Evolutionary conservation across 768 basidiomycete genomes (phyloP), one percentile per base, ranked within the genome.

Genomic region (Asterophora lycoperdoides): DNA sequence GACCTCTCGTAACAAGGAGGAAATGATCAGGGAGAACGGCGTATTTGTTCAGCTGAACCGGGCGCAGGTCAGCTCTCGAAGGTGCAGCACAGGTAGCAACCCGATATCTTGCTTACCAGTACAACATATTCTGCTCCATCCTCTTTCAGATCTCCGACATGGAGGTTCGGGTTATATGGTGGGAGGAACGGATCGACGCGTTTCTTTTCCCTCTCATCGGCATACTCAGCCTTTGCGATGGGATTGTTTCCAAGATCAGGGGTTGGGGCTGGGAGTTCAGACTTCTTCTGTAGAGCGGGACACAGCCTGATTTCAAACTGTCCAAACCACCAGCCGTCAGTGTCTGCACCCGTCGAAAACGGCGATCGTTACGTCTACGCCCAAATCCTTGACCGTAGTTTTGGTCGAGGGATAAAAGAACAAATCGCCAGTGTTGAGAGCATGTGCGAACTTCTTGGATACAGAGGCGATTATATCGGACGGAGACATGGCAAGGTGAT

Each of bases 301-400:
- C 93, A 96, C 34, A 89, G 67, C 52, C 87, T 77, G 49, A 97
- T 79, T 67, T 95, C 80, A 64, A 89, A 96, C 94, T 96, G 59
- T 9, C 37, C 23, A 6, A 38, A 32, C 36, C 8, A 18, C 32
- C 13, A 13, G 13, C 10, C 26, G 18, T 48, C 35, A 44, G 30
- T 7, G 26, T 11, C 17, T 14, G 29, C 19, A 13, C 28, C 19
- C 10, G 41, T 3, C n/a, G 10, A 18, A 20, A 14, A 41, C 29
- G 38, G 33, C 13, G 19, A 17, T 37, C 53, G 19, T n/a, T 36
- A 90, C 93, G 68, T 89, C 77, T 47, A 88, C 65, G 18, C 76
- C 83, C 32, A 71, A 60, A 45, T 92, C 88, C 8, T 67, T 54
- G 60, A 87, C 79, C 40, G 74, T 76, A 53, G 76, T 72, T 30